Base-by-base conservation (phyloP, 2,329 filamentous ascomycete genomes). In the Trichoderma asperellum region DNA sequence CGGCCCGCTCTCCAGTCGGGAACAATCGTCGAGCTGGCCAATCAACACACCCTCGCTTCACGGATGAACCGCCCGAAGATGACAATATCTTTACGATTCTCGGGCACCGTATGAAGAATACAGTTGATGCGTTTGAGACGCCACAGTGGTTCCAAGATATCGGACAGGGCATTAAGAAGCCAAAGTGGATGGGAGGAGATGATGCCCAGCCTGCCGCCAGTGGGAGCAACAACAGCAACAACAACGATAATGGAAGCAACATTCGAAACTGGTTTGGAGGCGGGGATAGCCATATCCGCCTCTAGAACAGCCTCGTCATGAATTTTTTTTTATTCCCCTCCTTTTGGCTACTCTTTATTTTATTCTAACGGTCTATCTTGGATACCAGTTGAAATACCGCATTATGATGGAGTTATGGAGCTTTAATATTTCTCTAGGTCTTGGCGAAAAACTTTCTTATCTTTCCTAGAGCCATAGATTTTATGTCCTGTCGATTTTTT, bases 51-150 rank as follows among this genome's bases (percentile, higher is more conserved):
- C 70, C 75, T 40, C 58, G 79, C 34, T 73, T 79, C 47, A 76
- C 82, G 35, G 79, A 86, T 24, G 86, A 87, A 8, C 86, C 87
- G n/a, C 85, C 87, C 1, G 90, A 92, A 37, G 89, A 94, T 16
- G 92, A 93, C 67, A 93, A 90, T 73, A 93, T 97, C 79, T 94
- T 98, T 76, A 87, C 92, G 73, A 90, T 91, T 40, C 89, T 98
- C 71, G 89, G 92, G 0, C 92, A 96, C 76, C 87, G 95, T 43
- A 90, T 99, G 74, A 92, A 90, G 80, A 99, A 99, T 76, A 98
- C 96, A 0, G 88, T 98, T 64, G 95, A 98, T 71, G 91, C 89
- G 0, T 86, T 93, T 2, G 91, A 94, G 64, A 86, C 90, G 35
- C 95, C 96, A 0, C 89, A 89, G 72, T 98, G 94, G 94, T 83